Evolutionary conservation across 2,329 filamentous ascomycete species (phyloP).

Genomic region (Cyclaneusma minus): DNA sequence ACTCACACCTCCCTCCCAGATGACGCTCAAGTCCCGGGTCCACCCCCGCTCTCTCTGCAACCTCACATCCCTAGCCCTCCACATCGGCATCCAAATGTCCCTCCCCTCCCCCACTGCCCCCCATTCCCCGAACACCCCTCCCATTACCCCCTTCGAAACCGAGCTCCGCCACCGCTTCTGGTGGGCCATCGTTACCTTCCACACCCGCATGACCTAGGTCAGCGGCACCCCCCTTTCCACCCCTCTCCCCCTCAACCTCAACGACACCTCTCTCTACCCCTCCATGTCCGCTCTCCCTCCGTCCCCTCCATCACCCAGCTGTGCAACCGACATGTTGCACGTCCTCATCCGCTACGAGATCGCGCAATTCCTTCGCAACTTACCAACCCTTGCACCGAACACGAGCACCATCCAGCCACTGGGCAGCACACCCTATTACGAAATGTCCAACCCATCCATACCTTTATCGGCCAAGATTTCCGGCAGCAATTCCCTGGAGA

Average conservation of each 20-base stretch:
- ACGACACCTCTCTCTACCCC: slow-evolving; percentile 34
- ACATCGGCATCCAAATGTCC: too few relatives aligned
- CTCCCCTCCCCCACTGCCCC: slow-evolving; percentile 30
- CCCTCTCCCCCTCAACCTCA: slow-evolving; percentile 31
- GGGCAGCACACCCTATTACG: too few relatives aligned
- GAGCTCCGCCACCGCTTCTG: slow-evolving; percentile 46
- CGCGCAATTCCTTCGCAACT: not conserved
- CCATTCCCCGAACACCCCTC: slow-evolving; percentile 26
- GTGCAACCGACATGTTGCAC: slow-evolving; percentile 26
- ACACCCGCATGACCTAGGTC: slow-evolving; percentile 37
- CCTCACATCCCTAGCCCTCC: slow-evolving; percentile 28
- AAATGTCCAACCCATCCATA: too few relatives aligned
- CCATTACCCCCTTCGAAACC: slow-evolving; percentile 31
- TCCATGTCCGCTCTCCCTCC: slow-evolving; percentile 19
- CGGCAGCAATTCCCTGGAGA: too few relatives aligned
- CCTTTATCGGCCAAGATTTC: too few relatives aligned
- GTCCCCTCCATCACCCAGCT: slow-evolving; percentile 19
- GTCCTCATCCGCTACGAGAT: slow-evolving; percentile 10
- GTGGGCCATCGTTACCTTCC: slow-evolving; percentile 47
- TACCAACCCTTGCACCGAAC: too few relatives aligned
- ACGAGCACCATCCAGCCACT: too few relatives aligned
- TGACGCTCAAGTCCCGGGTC: slow-evolving; percentile 18
- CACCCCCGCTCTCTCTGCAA: slow-evolving; percentile 31
- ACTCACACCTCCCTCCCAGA: not conserved
- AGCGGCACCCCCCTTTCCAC: slow-evolving; percentile 25